A percentile compares a stretch with the other conserved stretches of the same genome.
Conservation (phyloP, 169 alveolate species). For the Eimeria maxima region DNA sequence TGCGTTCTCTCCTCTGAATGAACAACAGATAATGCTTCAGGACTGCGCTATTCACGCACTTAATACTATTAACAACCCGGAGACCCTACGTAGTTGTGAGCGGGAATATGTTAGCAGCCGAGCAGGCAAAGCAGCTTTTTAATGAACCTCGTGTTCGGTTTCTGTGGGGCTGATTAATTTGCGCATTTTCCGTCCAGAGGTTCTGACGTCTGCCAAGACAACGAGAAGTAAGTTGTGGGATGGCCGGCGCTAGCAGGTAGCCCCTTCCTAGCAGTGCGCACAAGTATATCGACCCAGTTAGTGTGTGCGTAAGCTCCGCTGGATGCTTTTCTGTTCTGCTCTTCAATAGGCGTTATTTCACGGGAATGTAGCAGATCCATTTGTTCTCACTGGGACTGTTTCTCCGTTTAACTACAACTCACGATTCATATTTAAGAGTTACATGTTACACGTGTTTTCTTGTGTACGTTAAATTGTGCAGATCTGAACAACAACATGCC, state of each 20-base stretch:
- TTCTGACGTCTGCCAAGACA: neutral
- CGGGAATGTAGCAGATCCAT: neutral
- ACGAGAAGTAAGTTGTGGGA: neutral
- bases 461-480: neutral
- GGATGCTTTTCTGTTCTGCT: neutral
- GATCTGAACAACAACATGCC: conserved; percentile 36
- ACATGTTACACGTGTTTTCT: neutral
- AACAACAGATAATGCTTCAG: neutral
- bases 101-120: neutral
- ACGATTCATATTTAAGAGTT: neutral
- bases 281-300: neutral
- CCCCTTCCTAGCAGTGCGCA: neutral
- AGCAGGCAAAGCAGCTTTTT: neutral
- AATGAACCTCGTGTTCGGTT: neutral
- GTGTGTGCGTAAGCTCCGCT: neutral
- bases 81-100: neutral
- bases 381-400: no score
- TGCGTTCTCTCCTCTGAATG: neutral
- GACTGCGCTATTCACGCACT: neutral
- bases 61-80: neutral
- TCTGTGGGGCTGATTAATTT: neutral
- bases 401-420: neutral
- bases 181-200: neutral
- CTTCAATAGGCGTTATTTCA: neutral
- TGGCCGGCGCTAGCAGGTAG: neutral